phyloP scores from a whole-genome alignment of 352 stramenopile genomes.

The Phytophthora nicotianae region DNA sequence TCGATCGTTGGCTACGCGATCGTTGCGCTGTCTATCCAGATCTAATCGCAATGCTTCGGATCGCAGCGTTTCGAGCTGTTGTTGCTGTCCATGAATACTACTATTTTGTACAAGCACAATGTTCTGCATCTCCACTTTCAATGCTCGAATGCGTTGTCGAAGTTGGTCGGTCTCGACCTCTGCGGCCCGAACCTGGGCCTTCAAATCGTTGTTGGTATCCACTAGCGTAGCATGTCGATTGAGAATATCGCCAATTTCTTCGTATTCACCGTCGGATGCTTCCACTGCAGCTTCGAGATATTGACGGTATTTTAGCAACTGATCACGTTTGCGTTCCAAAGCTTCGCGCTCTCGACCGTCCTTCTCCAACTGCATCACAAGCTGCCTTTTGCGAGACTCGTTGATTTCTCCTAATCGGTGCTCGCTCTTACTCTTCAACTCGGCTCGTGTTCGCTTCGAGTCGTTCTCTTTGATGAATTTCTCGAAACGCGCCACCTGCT shows the following conservation, averaged over 20 bases:
- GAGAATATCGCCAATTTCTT: conserved; percentile 86
- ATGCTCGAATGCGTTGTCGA: conserved; percentile 70
- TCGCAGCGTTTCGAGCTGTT: conserved; percentile 81
- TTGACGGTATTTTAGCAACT: conserved; percentile 83
- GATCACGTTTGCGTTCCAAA: conserved; percentile 79
- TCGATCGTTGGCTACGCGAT: conserved; percentile 82
- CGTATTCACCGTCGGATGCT: conserved; percentile 81
- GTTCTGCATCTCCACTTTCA: conserved; percentile 88
- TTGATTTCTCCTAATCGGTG: conserved; percentile 74
- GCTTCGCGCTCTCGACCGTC: conserved; percentile 64
- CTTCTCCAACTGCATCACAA: conserved; percentile 74
- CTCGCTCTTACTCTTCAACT: conserved; percentile 90
- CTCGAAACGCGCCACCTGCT: conserved; percentile 91
- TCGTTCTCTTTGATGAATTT: conserved; percentile 96
- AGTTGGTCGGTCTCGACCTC: conserved; percentile 82
- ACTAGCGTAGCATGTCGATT: conserved; percentile 87
- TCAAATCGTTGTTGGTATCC: conserved; percentile 89
- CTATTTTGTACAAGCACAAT: conserved; percentile 86
- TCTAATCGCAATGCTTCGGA: conserved; percentile 83
- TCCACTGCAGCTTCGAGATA: conserved; percentile 88
- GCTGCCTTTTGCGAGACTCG: conserved; percentile 79
- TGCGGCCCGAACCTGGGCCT: conserved; percentile 64
- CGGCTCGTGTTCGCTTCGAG: conserved; percentile 85
- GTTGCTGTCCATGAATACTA: conserved; percentile 80
- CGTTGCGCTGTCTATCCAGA: conserved; percentile 75